Base-by-base conservation (phyloP, 2,329 filamentous ascomycete species). In the Sclerotinia minor region DNA sequence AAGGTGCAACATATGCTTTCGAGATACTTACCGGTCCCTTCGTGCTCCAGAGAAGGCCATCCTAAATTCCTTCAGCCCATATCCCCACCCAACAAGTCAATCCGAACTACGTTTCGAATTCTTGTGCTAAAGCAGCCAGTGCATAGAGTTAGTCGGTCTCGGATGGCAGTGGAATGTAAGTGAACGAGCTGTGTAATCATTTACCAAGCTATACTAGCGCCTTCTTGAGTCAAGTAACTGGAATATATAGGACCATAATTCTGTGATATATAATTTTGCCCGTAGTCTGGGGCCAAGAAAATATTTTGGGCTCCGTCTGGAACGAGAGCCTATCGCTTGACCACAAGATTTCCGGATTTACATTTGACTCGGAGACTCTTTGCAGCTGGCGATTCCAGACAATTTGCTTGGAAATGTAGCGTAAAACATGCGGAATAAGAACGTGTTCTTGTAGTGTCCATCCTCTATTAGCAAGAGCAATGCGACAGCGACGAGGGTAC, bases 1-100 rank as follows among this genome's bases (percentile, higher is more conserved):
- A 55, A 38, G 53, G 32, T 55, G 53, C 32, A 55, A 24, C 2
- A n/a, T 38, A 55, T 38, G 32, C 19, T 35, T 13, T 11, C 38
- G 53, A 1, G 21, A n/a, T 38, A 2, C 5, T 38, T 13, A 13
- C 29, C 1, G 5, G 3, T 21, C 5, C 2, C 5, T 0, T 0
- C 6, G 11, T 15, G 0, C 11, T 38, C 53, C 53, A 55, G 21
- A 55, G 32, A 55, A 38, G 53, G 11, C 21, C 53, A 15, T 6
- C 11, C 24, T 38, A 21, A 29, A 21, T 29, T 21, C 38, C 32
- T 24, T 38, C 32, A 5, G 53, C 53, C 53, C 53, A 38, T 55
- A 55, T 55, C 11, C 53, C 53, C 3, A 8, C 13, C 53, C 32
- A 55, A 24, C 15, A 24, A 8, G 53, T 55, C 11, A 55, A 17